These are phyloP conservation scores for Pichia eremophila DNA, from an alignment of 805 yeast species.

Conservation along the genomic window DNA sequence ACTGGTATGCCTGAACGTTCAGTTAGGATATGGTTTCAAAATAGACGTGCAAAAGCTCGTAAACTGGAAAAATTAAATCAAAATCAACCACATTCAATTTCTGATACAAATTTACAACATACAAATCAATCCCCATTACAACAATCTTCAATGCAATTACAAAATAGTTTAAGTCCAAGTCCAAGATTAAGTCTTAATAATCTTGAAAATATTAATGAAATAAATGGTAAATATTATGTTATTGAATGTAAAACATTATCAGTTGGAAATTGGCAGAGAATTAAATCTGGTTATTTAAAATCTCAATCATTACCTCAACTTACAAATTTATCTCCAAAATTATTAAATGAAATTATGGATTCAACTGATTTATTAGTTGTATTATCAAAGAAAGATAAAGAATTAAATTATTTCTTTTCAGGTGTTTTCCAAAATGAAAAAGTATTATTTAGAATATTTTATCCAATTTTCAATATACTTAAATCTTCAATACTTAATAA, in stretches of 20 bases:
- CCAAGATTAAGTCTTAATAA: not conserved
- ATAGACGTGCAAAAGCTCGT: conserved; percentile 69
- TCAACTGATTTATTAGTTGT: conserved; percentile 66
- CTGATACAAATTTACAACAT: not conserved
- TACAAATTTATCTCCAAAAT: conserved; percentile 58
- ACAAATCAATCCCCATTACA: too few relatives aligned
- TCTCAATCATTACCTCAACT: conserved; percentile 33
- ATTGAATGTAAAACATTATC: conserved; percentile 60
- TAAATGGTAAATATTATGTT: conserved; percentile 57
- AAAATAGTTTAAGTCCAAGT: not conserved
- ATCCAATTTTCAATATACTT: conserved; percentile 51
- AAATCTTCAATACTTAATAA: conserved; percentile 48
- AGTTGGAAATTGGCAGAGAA: conserved; percentile 76
- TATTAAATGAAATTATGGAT: conserved; percentile 53
- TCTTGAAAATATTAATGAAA: conserved; percentile 28
- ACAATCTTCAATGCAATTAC: too few relatives aligned
- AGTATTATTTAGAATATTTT: conserved; percentile 64
- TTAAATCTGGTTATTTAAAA: conserved; percentile 51
- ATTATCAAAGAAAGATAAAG: conserved; percentile 59
- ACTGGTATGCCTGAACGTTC: conserved; percentile 83
- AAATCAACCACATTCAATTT: not conserved
- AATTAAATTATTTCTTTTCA: conserved; percentile 69
- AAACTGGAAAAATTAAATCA: conserved; percentile 45
- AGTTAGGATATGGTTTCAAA: conserved; percentile 90
- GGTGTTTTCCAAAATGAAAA: conserved; percentile 61